A percentile compares a stretch with the other conserved stretches of the same genome.
These are phyloP conservation scores for Coemansia sp. DNA, from an alignment of 192 early-diverging fungal genomes.

Conservation along the genomic window DNA sequence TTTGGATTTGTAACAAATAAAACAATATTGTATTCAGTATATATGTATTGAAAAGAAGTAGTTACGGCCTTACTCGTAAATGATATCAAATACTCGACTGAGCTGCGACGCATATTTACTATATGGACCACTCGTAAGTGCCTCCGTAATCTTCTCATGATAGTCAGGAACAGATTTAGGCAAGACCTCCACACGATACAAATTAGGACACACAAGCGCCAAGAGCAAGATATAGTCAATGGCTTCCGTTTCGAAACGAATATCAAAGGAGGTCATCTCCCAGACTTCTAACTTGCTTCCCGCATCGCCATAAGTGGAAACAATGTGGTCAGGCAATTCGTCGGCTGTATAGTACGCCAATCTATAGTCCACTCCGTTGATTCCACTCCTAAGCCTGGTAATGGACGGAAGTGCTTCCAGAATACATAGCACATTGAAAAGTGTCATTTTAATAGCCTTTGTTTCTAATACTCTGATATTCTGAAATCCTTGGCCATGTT, in stretches of 20 bases:
- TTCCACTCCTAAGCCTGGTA: not conserved
- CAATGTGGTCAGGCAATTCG: not conserved
- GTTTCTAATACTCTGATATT: not conserved
- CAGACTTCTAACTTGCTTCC: not conserved
- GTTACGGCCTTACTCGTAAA: too few species aligned
- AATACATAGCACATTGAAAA: not conserved
- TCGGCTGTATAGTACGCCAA: not conserved
- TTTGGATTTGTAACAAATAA: too few species aligned
- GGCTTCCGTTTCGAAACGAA: too few species aligned
- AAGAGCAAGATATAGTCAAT: not conserved
- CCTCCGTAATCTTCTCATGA: too few species aligned
- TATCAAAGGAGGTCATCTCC: not conserved
- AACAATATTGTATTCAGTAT: too few species aligned
- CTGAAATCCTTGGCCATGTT: not conserved
- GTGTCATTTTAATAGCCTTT: not conserved
- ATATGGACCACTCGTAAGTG: too few species aligned
- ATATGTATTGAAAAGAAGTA: too few species aligned
- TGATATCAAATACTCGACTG: too few species aligned
- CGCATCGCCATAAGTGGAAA: not conserved
- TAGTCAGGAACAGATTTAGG: too few species aligned
- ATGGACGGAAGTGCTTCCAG: not conserved
- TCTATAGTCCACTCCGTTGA: not conserved
- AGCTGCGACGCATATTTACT: too few species aligned
- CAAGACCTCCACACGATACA: not conserved
- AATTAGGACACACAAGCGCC: not conserved